A percentile compares a stretch with the other conserved stretches of the same genome.
These are phyloP conservation scores for Geosiphon pyriformis DNA, from an alignment of 192 early-diverging fungal genomes.

Conservation along the genomic window DNA sequence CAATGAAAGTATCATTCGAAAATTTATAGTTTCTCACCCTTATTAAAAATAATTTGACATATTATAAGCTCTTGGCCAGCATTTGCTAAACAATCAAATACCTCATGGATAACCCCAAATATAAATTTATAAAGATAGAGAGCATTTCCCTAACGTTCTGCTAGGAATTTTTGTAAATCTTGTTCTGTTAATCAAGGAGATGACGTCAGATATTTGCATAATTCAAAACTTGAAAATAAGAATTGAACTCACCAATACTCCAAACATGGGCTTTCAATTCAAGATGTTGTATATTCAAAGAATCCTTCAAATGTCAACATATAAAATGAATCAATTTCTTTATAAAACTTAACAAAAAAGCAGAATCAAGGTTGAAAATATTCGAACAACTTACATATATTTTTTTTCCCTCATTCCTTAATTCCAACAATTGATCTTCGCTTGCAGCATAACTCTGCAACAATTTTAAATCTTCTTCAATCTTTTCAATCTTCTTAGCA, in stretches of 20 bases:
- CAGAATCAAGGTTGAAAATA: constrained; percentile 10
- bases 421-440: constrained; percentile 47
- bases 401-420: constrained; percentile 46
- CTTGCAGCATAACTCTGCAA: constrained; percentile 56
- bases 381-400: constrained; percentile 42
- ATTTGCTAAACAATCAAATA: no score
- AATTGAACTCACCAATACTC: constrained; percentile 54
- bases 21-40: no score
- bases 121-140: no score
- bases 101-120: no score
- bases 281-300: constrained; percentile 71
- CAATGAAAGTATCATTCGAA: no score
- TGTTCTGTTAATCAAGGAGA: no score
- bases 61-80: no score
- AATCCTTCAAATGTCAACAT: constrained; percentile 44
- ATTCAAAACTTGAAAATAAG: no score
- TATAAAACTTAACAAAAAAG: background rate
- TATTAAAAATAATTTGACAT: no score
- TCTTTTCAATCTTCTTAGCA: constrained; percentile 68
- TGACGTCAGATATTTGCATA: no score
- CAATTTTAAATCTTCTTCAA: constrained; percentile 60
- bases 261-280: constrained; percentile 82
- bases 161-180: no score
- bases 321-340: background rate
- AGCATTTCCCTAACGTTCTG: no score